Evolutionary conservation across 2,329 filamentous ascomycete genomes (phyloP).

Genomic region (Epicoccum sorghinum): DNA sequence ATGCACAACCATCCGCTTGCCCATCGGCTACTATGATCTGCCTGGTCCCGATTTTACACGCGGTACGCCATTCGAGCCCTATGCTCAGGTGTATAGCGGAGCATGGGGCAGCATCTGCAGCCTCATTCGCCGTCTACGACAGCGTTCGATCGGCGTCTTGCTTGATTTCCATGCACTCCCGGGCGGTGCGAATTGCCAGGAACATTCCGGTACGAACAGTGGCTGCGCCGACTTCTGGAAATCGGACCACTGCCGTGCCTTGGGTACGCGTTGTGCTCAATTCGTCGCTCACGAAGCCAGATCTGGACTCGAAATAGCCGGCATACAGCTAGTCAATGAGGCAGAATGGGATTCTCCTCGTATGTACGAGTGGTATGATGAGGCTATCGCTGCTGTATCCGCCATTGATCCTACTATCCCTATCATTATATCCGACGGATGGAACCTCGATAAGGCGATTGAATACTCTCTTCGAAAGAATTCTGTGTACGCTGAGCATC

Average conservation of each 20-base stretch:
- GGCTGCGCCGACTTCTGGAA: conserved; percentile 60
- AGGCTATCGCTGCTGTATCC: conserved; percentile 55
- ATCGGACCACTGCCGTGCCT: conserved; percentile 50
- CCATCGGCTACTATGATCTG: conserved; percentile 65
- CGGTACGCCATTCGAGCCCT: conserved; percentile 59
- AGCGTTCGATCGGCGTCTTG: conserved; percentile 61
- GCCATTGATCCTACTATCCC: conserved; percentile 58
- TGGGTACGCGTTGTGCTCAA: conserved; percentile 55
- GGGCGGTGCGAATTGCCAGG: conserved; percentile 62
- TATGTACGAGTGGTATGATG: conserved; percentile 65
- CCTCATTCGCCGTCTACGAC: conserved; percentile 54
- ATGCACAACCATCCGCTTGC: conserved; percentile 64
- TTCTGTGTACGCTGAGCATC: conserved; percentile 31
- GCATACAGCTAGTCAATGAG: conserved; percentile 66
- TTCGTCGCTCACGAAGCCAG: conserved; percentile 59
- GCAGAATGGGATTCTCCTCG: conserved; percentile 56
- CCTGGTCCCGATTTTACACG: conserved; percentile 56
- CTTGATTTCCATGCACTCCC: conserved; percentile 65
- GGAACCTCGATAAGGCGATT: conserved; percentile 57
- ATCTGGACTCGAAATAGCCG: conserved; percentile 54
- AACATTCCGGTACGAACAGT: conserved; percentile 62
- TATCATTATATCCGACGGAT: conserved; percentile 64
- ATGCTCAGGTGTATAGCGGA: conserved; percentile 56
- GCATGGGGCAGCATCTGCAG: conserved; percentile 60
- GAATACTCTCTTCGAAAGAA: conserved; percentile 55